Evolutionary conservation across 768 basidiomycete species (phyloP).

Genomic region (Xerocomus spinulosus): DNA sequence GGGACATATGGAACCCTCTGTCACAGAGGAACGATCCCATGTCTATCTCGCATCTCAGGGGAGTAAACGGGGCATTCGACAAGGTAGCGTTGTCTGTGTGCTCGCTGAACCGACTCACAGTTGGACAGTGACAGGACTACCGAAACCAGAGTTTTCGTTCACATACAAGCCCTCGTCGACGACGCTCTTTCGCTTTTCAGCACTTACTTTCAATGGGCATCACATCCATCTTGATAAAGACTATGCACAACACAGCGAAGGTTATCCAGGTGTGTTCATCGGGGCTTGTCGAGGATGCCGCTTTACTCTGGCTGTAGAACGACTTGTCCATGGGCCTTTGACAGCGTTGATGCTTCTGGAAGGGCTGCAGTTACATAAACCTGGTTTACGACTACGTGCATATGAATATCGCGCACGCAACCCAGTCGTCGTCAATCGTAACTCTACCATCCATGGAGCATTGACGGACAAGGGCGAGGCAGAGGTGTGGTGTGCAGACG

Average conservation of each 20-base stretch:
- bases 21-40: conserved; percentile 63
- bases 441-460: conserved; percentile 44
- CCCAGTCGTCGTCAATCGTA: conserved; percentile 52
- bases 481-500: conserved; percentile 57
- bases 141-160: conserved; percentile 55
- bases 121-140: conserved; percentile 46
- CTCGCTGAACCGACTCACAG: background rate
- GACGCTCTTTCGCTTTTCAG: conserved; percentile 82
- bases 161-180: conserved; percentile 61
- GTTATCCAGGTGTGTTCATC: conserved; percentile 54
- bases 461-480: conserved; percentile 35
- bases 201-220: conserved; percentile 83
- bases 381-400: conserved; percentile 39
- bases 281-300: background rate
- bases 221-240: conserved; percentile 79
- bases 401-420: conserved; percentile 73
- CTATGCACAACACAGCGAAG: conserved; percentile 62
- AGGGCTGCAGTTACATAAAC: conserved; percentile 45
- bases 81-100: conserved; percentile 34
- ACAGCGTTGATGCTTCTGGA: conserved; percentile 79
- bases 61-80: conserved; percentile 33
- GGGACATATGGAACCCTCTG: conserved; percentile 42
- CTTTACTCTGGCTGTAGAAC: conserved; percentile 41
- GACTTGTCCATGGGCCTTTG: conserved; percentile 81
- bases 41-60: conserved; percentile 49